Evolutionary conservation across 352 stramenopile species (phyloP).

Genomic region (Phytophthora boehmeriae): DNA sequence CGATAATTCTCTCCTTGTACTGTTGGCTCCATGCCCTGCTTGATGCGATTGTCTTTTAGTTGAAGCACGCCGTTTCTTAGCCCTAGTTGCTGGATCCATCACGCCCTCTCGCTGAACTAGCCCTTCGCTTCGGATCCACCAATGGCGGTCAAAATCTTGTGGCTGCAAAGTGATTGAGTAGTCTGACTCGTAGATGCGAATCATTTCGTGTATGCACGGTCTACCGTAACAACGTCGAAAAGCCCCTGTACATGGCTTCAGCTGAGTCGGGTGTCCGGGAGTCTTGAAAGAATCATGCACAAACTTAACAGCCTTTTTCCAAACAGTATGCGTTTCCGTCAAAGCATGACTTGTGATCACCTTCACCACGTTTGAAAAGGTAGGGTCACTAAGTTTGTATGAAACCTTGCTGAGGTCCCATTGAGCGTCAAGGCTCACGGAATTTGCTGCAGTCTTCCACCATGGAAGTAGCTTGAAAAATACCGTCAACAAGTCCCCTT

Average conservation of each 20-base stretch:
- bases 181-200: neutral
- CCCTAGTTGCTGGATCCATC: neutral
- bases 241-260: neutral
- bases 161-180: neutral
- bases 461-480: constrained; percentile 6
- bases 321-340: neutral
- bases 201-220: neutral
- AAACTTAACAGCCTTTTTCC: neutral
- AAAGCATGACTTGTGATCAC: neutral
- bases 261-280: neutral
- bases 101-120: neutral
- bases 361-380: neutral
- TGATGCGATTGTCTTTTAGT: neutral
- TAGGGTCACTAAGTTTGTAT: neutral
- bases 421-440: too few species aligned
- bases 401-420: too few species aligned
- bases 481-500: constrained; percentile 1
- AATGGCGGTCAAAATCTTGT: neutral
- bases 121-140: neutral
- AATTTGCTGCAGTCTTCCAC: too few species aligned
- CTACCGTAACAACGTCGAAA: neutral
- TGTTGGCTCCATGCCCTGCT: neutral
- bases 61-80: neutral
- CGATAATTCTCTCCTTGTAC: neutral
- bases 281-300: neutral